Base-by-base conservation (phyloP, 306 rosid genomes). In the Betula pendula region DNA sequence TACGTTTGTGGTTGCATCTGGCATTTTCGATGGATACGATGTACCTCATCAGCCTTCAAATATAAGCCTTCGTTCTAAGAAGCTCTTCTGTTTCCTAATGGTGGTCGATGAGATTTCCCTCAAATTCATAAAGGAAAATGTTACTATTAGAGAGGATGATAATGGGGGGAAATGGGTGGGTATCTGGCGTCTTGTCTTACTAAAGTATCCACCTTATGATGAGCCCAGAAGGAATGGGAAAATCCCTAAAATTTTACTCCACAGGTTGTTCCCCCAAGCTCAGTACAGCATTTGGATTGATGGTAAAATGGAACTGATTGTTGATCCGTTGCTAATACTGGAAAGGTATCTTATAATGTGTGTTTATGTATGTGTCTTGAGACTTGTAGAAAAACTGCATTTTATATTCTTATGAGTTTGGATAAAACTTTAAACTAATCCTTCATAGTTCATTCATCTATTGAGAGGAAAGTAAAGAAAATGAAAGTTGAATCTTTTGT, bases 191-290 rank as follows among this genome's bases (percentile, higher is more conserved):
- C 92, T 95, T 82, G 44, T 95, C 84, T 86, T 86, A 58, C 83
- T 95, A 31, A 90, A 89, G 84, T 77, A 88, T 84, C 93, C 88
- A 5, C 99, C 99, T 71, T 92, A 95, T 81, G 99, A 95, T 85
- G 99, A 95, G 79, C 99, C 99, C 70, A 91, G 99, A 78, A 84
- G 99, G 82, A 95, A 95, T 73, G 99, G 97, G 75, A 95, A 92
- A 84, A 96, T 95, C 80, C 97, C 98, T 13, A 94, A 94, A 85
- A 94, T 94, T 70, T 29, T 94, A 87, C 92, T 94, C 52, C 98
- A 94, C 82, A 88, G 96, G 58, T 74, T 94, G 70, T 94, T 88
- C 86, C 96, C 98, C 79, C 87, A 89, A 70, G 92, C 97, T 65
- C 99, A 86, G 74, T 92, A 95, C 80, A 92, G 97, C 83, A 92